phyloP scores from a whole-genome alignment of 2,329 filamentous ascomycete species.

The Biscogniauxia mediterranea region DNA sequence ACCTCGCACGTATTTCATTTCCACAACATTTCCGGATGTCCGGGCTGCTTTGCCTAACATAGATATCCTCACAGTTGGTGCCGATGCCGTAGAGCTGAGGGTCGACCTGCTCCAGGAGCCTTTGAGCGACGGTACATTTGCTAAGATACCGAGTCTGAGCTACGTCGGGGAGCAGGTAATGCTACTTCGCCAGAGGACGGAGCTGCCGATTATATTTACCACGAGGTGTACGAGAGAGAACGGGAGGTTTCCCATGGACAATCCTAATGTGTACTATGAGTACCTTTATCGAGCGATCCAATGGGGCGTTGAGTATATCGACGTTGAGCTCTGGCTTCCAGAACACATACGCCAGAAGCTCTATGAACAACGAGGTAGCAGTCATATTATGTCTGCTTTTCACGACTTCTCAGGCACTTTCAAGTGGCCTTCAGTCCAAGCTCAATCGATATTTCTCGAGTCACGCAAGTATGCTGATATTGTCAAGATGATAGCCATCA shows the following conservation, averaged over 20 bases:
- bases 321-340: conserved; percentile 84
- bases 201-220: conserved; percentile 88
- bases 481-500: conserved; percentile 87
- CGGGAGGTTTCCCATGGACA: conserved; percentile 80
- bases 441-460: conserved; percentile 68
- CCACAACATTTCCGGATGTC: conserved; percentile 85
- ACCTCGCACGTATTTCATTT: conserved; percentile 78
- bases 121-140: conserved; percentile 58
- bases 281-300: conserved; percentile 83
- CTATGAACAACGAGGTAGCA: conserved; percentile 70
- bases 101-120: conserved; percentile 80
- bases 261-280: conserved; percentile 70
- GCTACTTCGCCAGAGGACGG: conserved; percentile 77
- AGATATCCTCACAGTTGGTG: conserved; percentile 82
- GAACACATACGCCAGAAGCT: conserved; percentile 69
- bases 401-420: conserved; percentile 85
- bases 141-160: conserved; percentile 70
- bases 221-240: conserved; percentile 80
- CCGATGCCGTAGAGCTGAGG: conserved; percentile 80
- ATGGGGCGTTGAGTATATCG: conserved; percentile 88
- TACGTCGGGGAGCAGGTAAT: conserved; percentile 87
- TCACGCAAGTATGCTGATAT: conserved; percentile 77
- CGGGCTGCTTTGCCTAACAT: conserved; percentile 79
- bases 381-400: conserved; percentile 86
- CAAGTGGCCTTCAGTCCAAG: conserved; percentile 75